Conservation (phyloP, 2,329 filamentous ascomycete species). For the Colletotrichum sp. region DNA sequence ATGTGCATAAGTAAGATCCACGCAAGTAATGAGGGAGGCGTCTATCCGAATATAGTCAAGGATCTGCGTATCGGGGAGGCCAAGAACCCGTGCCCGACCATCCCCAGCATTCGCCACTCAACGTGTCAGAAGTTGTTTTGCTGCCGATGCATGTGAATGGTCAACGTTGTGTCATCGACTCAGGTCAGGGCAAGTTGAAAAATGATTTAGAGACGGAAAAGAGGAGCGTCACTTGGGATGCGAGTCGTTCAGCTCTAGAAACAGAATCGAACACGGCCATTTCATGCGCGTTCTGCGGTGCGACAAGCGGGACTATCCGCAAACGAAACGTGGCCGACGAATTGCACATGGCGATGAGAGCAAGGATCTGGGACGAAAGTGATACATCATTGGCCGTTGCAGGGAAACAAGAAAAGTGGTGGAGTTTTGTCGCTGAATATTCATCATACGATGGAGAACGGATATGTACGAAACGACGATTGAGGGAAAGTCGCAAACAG, state of each 20-base stretch:
- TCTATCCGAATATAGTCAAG: background rate
- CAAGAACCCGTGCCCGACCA: background rate
- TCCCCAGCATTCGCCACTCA: background rate
- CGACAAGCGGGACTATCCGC: constrained; percentile 1
- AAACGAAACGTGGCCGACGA: background rate
- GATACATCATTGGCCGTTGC: background rate
- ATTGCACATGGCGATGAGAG: background rate
- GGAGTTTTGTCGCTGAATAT: background rate
- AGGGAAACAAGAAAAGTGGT: background rate
- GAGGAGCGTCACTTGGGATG: background rate
- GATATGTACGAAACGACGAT: background rate
- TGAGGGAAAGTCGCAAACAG: background rate
- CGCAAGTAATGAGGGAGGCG: background rate
- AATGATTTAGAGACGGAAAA: background rate
- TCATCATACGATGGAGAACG: background rate
- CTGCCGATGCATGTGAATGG: background rate
- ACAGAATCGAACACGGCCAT: background rate
- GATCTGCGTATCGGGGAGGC: background rate
- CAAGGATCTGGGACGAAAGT: background rate
- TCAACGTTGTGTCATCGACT: background rate
- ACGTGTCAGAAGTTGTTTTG: background rate
- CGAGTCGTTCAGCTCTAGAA: background rate
- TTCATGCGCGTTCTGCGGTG: background rate
- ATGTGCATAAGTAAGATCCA: background rate
- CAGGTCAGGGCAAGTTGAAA: background rate